These are phyloP conservation scores for Dichomitus squalens DNA, from an alignment of 1,284 basidiomycete species.

Conservation along the genomic window DNA sequence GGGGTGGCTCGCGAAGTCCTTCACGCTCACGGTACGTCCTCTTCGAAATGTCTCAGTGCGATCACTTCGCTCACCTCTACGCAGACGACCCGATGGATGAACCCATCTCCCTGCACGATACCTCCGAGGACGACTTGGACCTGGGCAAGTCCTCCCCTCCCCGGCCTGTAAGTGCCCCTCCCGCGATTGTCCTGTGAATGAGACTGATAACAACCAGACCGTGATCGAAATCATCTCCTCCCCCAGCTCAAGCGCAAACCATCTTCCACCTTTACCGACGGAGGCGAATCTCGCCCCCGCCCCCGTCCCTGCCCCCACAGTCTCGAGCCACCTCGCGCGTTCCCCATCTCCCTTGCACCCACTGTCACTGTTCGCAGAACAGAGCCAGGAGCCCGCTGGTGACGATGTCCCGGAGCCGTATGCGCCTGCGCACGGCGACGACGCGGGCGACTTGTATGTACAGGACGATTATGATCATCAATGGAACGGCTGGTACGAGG, in stretches of 20 bases:
- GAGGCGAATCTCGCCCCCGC: slow-evolving; percentile 8
- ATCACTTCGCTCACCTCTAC: not conserved
- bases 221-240: slow-evolving; percentile 1
- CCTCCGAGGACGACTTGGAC: slow-evolving; percentile 12
- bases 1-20: not conserved
- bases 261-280: slow-evolving; percentile 10
- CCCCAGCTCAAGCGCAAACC: slow-evolving; percentile 32
- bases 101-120: slow-evolving; percentile 17
- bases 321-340: not conserved
- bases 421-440: not conserved
- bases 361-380: not conserved
- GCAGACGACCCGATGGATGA: slow-evolving; percentile 7
- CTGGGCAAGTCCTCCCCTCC: slow-evolving; percentile 6
- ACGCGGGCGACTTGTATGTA: not conserved
- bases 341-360: not conserved
- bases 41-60: too few relatives aligned
- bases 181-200: not conserved
- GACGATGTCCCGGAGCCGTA: not conserved
- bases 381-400: slow-evolving; percentile 15
- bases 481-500: slow-evolving; percentile 17
- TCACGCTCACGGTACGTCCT: not conserved
- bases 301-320: not conserved
- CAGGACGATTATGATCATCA: slow-evolving; percentile 12
- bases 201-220: slow-evolving; percentile 34
- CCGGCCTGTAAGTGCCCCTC: slow-evolving; percentile 12